Evolutionary conservation across 805 yeast genomes (phyloP), one percentile per base, ranked within the genome.

Genomic region (Metschnikowia gruessii): DNA sequence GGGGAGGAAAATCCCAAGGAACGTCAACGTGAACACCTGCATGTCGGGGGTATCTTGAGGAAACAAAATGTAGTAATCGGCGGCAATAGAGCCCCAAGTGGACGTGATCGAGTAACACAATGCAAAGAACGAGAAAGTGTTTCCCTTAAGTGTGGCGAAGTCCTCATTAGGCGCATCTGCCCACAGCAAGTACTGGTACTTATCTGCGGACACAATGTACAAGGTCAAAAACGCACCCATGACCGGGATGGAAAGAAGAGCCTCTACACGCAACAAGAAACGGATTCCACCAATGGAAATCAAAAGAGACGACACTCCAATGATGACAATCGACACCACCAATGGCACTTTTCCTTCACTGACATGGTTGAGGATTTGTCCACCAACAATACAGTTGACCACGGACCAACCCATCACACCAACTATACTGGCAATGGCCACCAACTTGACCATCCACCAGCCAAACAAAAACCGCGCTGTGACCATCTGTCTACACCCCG

Each of bases 361-460:
- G 17, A 89, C 70, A 35, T 85, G 76, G 1, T 80, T 73, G 40
- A 89, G 64, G 49, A 89, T 83, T 65, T 89, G 90, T 16, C 97
- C 97, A 32, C 95, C 96, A 46, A 87, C 82, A 40, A 88, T 94
- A 55, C 86, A 79, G 61, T 87, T 88, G n/a, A 88, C 90, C 30
- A 89, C 83, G n/a, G 92, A 80, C 96, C 96, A 89, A n/a, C 96
- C 96, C 56, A 87, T 62, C 13, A 85, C 84, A 41, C 96, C 95
- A 36, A 86, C 64, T 48, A 86, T 80, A 37, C 87, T 78, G 32
- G 85, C 79, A 35, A 89, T 63, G 4, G 88, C 82, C 39, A 87
- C 85, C 45, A 87, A 69, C 62, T 85, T 84, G 33, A 89, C 90
- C 54, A 83, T 80, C 83, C 85, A 85, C 82, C 91, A 84, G 1